Conservation (phyloP, 2,329 filamentous ascomycete genomes). For the Lachnellula hyalina region DNA sequence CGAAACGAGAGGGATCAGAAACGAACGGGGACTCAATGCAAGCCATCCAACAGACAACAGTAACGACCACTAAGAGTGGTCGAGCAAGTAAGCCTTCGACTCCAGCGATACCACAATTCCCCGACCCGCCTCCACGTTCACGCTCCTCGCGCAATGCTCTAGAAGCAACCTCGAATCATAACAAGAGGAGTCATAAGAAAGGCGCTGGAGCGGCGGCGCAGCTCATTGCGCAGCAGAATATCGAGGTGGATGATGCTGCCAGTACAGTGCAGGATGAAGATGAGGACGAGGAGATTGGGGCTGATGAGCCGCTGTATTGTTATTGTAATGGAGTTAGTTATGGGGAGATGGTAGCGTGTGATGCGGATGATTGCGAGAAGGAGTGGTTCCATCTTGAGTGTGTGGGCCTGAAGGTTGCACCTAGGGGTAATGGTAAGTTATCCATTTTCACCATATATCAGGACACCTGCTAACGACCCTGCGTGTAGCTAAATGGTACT, state of each 20-base stretch:
- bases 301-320: conserved; percentile 70
- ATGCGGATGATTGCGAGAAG: conserved; percentile 64
- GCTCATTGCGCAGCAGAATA: conserved; percentile 28
- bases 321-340: conserved; percentile 78
- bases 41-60: conserved; percentile 32
- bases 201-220: conserved; percentile 37
- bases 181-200: conserved; percentile 58
- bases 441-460: background rate
- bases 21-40: conserved; percentile 37
- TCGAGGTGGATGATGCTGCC: conserved; percentile 41
- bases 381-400: conserved; percentile 85
- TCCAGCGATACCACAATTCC: conserved; percentile 54
- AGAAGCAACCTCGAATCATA: conserved; percentile 23
- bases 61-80: conserved; percentile 54
- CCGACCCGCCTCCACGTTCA: conserved; percentile 47
- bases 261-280: conserved; percentile 42
- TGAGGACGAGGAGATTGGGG: conserved; percentile 58
- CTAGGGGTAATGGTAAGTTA: conserved; percentile 47
- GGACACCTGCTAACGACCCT: background rate
- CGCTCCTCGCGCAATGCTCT: conserved; percentile 45
- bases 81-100: conserved; percentile 63
- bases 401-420: conserved; percentile 72
- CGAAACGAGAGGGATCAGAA: conserved; percentile 47
- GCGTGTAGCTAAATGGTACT: conserved; percentile 29
- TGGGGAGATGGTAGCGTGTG: conserved; percentile 80